Percentiles rank a stretch among this genome's conserved stretches.
Evolutionary conservation across 1,139 yeast species (phyloP).

Genomic region (Pichia sp.): DNA sequence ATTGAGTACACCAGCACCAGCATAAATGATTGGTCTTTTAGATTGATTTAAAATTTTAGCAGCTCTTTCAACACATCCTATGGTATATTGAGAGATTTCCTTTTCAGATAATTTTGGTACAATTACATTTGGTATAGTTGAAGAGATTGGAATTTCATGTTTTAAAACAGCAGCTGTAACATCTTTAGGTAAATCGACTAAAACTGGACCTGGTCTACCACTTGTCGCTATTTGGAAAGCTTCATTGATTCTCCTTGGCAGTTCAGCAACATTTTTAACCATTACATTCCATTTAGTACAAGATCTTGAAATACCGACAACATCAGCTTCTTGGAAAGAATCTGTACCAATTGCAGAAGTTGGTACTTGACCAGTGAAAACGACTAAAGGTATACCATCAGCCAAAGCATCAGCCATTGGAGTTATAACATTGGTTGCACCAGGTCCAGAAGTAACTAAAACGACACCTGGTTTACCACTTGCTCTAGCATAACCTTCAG

Average conservation of each 20-base stretch:
- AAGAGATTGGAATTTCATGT: constrained; percentile 77
- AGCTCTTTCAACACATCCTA: constrained; percentile 67
- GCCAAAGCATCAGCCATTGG: constrained; percentile 97
- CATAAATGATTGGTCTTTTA: constrained; percentile 81
- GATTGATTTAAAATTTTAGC: constrained; percentile 75
- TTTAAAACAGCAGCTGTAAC: constrained; percentile 89
- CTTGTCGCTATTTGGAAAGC: constrained; percentile 94
- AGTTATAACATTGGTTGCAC: constrained; percentile 95
- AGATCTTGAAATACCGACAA: constrained; percentile 90
- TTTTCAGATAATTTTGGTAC: constrained; percentile 62
- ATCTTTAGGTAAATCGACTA: constrained; percentile 95
- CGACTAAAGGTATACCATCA: constrained; percentile 96
- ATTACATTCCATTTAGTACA: constrained; percentile 99
- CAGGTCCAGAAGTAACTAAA: constrained; percentile 96
- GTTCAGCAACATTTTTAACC: constrained; percentile 91
- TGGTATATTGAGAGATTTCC: constrained; percentile 69
- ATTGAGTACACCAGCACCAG: constrained; percentile 85
- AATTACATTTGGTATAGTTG: constrained; percentile 80
- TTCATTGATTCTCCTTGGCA: constrained; percentile 93
- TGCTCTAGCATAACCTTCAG: constrained; percentile 97
- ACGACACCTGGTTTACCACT: constrained; percentile 98
- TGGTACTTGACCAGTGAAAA: constrained; percentile 97
- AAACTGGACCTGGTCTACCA: constrained; percentile 98
- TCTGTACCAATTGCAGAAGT: constrained; percentile 95
- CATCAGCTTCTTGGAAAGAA: constrained; percentile 98